Evolutionary conservation across 164 flowering plant genomes (phyloP).

Genomic region (Santalum album): DNA sequence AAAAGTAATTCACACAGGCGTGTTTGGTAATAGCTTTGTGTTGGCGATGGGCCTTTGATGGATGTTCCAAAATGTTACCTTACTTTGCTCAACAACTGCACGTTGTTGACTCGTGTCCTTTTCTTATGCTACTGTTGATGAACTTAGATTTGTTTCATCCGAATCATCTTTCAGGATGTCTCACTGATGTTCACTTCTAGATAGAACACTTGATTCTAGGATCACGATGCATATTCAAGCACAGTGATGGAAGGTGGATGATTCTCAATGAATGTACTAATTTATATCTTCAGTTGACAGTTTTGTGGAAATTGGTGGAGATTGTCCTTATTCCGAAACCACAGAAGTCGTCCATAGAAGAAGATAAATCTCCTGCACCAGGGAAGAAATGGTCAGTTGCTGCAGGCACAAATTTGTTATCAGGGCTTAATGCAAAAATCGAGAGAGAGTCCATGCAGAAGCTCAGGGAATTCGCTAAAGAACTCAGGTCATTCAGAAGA

Average conservation of each 20-base stretch:
- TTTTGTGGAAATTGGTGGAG: constrained; percentile 86
- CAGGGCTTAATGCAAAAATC: constrained; percentile 40
- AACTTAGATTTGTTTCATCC: too few species aligned
- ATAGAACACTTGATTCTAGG: too few species aligned
- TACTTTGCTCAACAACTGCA: too few species aligned
- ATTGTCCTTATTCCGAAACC: constrained; percentile 51
- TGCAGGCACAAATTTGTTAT: constrained; percentile 63
- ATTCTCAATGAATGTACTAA: constrained; percentile 31
- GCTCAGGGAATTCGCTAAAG: constrained; percentile 81
- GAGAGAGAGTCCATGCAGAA: constrained; percentile 59
- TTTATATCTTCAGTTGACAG: constrained; percentile 74
- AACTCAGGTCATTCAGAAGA: constrained; percentile 57
- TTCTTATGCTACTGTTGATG: too few species aligned
- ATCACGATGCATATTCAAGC: neutral
- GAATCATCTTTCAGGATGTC: too few species aligned
- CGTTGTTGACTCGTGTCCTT: too few species aligned
- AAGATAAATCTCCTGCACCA: constrained; percentile 35
- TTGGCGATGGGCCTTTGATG: too few species aligned
- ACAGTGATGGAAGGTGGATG: neutral
- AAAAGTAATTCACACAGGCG: too few species aligned
- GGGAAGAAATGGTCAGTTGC: constrained; percentile 77
- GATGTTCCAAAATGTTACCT: too few species aligned
- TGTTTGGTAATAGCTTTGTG: too few species aligned
- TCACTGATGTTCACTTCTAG: too few species aligned
- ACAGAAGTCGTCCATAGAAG: constrained; percentile 24